phyloP scores from a whole-genome alignment of 768 basidiomycete genomes.

The Collybiopsis confluens region DNA sequence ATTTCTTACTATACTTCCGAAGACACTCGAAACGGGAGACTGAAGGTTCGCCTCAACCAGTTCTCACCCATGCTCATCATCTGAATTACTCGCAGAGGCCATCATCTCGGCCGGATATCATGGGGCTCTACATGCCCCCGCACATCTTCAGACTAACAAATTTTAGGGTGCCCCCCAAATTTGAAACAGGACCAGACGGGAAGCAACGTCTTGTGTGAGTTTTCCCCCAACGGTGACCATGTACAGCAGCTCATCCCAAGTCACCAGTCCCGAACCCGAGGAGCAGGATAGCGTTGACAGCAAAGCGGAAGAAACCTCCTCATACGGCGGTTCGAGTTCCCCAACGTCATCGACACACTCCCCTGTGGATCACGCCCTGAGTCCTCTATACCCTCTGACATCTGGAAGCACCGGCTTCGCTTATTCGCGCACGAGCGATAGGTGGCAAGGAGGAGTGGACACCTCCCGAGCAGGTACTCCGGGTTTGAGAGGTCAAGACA shows the following conservation, averaged over 20 bases:
- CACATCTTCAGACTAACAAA: constrained; percentile 76
- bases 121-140: constrained; percentile 66
- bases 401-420: constrained; percentile 10
- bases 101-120: constrained; percentile 66
- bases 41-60: constrained; percentile 37
- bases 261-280: constrained; percentile 36
- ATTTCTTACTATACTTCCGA: constrained; percentile 82
- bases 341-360: constrained; percentile 24
- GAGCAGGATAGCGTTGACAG: constrained; percentile 41
- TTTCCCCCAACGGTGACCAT: neutral
- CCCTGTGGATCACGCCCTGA: constrained; percentile 29
- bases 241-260: neutral
- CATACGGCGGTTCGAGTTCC: constrained; percentile 38
- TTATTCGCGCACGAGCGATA: constrained; percentile 2
- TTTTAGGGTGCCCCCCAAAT: constrained; percentile 79
- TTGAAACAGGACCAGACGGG: constrained; percentile 70
- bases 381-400: constrained; percentile 26
- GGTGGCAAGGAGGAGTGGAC: constrained; percentile 2
- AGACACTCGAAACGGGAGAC: constrained; percentile 65
- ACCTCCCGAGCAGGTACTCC: neutral
- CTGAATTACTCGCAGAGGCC: constrained; percentile 42
- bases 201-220: constrained; percentile 63
- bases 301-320: constrained; percentile 42
- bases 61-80: constrained; percentile 7
- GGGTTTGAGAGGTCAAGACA: constrained; percentile 2